A percentile compares a stretch with the other conserved stretches of the same genome.
Evolutionary conservation across 805 yeast species (phyloP).

Genomic region (Monosporozyma servazzii): DNA sequence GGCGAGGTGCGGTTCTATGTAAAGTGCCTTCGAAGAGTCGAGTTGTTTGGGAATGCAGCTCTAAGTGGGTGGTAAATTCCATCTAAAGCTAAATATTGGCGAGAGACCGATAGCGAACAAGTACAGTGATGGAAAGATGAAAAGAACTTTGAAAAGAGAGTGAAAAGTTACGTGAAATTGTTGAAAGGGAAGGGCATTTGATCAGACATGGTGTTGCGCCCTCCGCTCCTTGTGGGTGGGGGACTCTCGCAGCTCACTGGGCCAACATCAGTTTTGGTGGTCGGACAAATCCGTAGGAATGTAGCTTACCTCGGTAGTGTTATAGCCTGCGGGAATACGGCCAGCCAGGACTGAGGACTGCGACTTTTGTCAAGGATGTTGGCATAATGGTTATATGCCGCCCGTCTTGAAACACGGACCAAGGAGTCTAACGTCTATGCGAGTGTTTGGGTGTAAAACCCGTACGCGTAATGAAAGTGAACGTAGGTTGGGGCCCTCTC

Average conservation of each 20-base stretch:
- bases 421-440: neutral
- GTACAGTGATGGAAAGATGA: neutral
- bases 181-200: neutral
- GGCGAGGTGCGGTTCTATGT: neutral
- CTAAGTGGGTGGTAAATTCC: neutral
- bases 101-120: neutral
- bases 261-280: neutral
- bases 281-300: neutral
- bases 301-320: neutral
- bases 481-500: constrained; percentile 7
- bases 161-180: neutral
- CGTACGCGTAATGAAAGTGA: neutral
- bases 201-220: neutral
- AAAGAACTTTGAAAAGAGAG: neutral
- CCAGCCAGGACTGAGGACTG: neutral
- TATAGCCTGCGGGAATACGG: neutral
- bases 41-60: neutral
- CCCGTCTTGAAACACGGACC: neutral
- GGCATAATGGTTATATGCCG: neutral
- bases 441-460: neutral
- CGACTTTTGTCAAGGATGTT: neutral
- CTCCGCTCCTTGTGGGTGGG: neutral
- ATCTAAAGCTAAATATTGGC: neutral
- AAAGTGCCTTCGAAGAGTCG: neutral
- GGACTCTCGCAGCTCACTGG: neutral